Conservation (phyloP, 371 early-diverging fungal genomes). For the Lichtheimia ornata region DNA sequence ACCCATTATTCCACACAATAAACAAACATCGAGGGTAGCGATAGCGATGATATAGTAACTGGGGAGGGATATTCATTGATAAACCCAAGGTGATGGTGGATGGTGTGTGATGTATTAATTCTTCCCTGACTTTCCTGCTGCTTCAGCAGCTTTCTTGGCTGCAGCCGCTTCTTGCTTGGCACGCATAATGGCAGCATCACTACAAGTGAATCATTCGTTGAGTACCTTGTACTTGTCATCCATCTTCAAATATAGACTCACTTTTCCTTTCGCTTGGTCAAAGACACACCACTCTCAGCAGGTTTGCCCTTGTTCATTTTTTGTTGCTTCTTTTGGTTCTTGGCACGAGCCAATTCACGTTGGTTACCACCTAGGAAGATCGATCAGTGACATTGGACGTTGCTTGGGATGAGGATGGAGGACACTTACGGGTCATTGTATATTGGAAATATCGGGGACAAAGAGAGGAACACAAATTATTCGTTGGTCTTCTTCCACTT, state of each 20-base stretch:
- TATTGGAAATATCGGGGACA: not conserved
- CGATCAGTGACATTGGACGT: not conserved
- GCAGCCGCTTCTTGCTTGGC: conserved; percentile 56
- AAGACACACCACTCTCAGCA: conserved; percentile 34
- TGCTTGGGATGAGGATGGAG: not conserved
- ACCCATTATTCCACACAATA: too few species aligned
- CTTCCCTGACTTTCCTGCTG: conserved; percentile 8
- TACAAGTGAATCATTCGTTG: conserved; percentile 10
- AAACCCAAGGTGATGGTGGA: not conserved
- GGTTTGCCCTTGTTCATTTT: conserved; percentile 43
- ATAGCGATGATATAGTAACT: too few species aligned
- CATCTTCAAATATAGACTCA: conserved; percentile 19
- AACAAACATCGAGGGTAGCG: too few species aligned
- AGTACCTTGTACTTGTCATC: not conserved
- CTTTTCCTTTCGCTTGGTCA: conserved; percentile 58
- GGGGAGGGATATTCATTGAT: too few species aligned
- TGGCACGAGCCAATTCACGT: conserved; percentile 59
- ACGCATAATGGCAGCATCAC: conserved; percentile 65
- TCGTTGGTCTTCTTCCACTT: too few species aligned
- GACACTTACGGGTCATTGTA: not conserved
- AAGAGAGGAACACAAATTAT: too few species aligned
- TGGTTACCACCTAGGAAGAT: conserved; percentile 52
- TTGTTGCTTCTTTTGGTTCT: conserved; percentile 54
- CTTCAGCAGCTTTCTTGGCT: conserved; percentile 39
- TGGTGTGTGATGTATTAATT: conserved; percentile 7